phyloP scores from a whole-genome alignment of 108 stramenopile species.

The Discostella pseudostelligera region DNA sequence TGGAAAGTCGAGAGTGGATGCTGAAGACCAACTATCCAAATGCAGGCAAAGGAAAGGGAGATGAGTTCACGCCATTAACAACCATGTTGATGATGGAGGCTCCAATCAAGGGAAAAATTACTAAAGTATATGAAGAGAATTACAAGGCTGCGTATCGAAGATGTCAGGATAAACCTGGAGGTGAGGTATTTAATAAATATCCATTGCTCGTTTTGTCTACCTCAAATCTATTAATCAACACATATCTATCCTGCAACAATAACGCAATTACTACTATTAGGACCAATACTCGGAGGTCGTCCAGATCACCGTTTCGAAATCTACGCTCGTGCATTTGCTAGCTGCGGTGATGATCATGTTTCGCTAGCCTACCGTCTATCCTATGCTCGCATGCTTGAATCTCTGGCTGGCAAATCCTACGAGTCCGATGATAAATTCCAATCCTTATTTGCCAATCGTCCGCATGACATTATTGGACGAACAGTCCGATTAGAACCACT shows the following conservation, averaged over 20 bases:
- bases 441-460: slow-evolving; percentile 48
- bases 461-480: slow-evolving; percentile 64
- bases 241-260: background rate
- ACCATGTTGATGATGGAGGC: slow-evolving; percentile 37
- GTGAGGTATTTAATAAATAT: slow-evolving; percentile 30
- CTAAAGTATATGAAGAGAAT: slow-evolving; percentile 55
- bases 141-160: slow-evolving; percentile 70
- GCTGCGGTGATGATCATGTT: slow-evolving; percentile 60
- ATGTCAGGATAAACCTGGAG: slow-evolving; percentile 85
- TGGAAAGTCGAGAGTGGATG: slow-evolving; percentile 70
- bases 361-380: slow-evolving; percentile 63
- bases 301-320: slow-evolving; percentile 84
- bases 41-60: background rate
- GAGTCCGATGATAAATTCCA: slow-evolving; percentile 58
- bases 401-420: slow-evolving; percentile 55
- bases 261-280: slow-evolving; percentile 20
- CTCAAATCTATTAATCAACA: too few relatives aligned
- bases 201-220: background rate
- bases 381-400: slow-evolving; percentile 78
- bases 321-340: slow-evolving; percentile 82
- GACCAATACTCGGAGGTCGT: slow-evolving; percentile 58
- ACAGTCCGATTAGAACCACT: slow-evolving; percentile 68
- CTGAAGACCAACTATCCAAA: slow-evolving; percentile 51
- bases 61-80: slow-evolving; percentile 32
- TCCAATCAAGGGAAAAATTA: slow-evolving; percentile 26